Evolutionary conservation across 352 stramenopile species (phyloP), one percentile per base, ranked within the genome.

Genomic region (Phytophthora capsici): DNA sequence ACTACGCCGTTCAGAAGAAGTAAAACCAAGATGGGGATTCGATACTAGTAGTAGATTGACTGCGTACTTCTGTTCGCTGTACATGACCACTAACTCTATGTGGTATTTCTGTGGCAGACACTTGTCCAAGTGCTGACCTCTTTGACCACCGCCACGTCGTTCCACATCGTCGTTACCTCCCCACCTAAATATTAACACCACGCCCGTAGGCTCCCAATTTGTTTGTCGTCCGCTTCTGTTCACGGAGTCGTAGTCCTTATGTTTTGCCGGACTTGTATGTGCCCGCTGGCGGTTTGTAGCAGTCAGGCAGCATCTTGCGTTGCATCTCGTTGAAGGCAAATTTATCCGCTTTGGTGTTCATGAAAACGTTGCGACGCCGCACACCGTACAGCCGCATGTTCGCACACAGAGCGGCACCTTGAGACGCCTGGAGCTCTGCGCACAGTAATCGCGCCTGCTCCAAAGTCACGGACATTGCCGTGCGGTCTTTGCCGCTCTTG

Each of bases 401-500:
- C 16, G 85, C 76, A 32, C 79, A 88, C 7, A 94, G 55, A 19
- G 73, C 68, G 54, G 82, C 75, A 28, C 71, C 71, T 53, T 91
- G 79, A 6, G 82, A 77, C 2, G 82, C 78, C 25, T 86, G 74
- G 2, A 92, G 64, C 51, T 88, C 81, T 13, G 71, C 72, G 19
- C 71, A 86, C 47, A 83, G 78, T 22, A 93, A 70, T 25, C 85
- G 78, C 16, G 81, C 78, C 54, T 98, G 89, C 70, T 98, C 97
- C 32, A 98, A 86, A 25, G 96, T 99, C 23, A 98, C 89, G 43
- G 97, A 97, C 97, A 99, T 99, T 19, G 94, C 96, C 25, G 97
- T 99, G 47, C 97, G 89, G 75, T 99, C 96, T 70, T 99, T 99
- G 14, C 96, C 96, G 63, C 84, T 97, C 74, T 99, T 99, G 75